Conservation (phyloP, 2,329 filamentous ascomycete species). For the Aspergillus hortae region DNA sequence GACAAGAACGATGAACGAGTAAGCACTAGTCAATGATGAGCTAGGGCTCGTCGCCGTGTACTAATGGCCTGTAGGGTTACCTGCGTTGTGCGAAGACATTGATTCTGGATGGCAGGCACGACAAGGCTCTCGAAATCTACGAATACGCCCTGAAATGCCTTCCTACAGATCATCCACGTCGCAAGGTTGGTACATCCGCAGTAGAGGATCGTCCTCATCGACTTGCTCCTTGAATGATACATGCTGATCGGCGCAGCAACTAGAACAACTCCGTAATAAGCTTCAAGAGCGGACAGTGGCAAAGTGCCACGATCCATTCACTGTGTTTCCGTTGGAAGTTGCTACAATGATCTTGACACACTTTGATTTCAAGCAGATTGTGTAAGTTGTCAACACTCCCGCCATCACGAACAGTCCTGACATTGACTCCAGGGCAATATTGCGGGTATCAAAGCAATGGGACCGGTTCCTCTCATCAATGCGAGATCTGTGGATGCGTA, state of each 20-base stretch:
- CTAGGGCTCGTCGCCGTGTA: background rate
- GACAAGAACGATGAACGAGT: conserved; percentile 51
- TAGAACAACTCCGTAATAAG: conserved; percentile 48
- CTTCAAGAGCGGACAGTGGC: conserved; percentile 31
- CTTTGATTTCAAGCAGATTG: conserved; percentile 50
- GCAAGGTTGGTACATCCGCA: conserved; percentile 22
- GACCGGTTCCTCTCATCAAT: conserved; percentile 47
- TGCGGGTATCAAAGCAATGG: conserved; percentile 57
- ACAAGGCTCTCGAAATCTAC: conserved; percentile 56
- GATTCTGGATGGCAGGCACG: conserved; percentile 45
- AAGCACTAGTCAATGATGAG: conserved; percentile 6
- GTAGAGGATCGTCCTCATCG: background rate
- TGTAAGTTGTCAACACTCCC: conserved; percentile 31
- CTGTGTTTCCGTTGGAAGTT: conserved; percentile 53
- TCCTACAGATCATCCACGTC: conserved; percentile 34
- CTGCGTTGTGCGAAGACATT: conserved; percentile 51
- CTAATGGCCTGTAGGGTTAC: conserved; percentile 45
- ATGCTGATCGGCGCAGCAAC: conserved; percentile 27
- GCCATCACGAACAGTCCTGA: background rate
- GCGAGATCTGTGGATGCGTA: conserved; percentile 48
- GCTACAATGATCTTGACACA: conserved; percentile 50
- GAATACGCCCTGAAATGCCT: conserved; percentile 55
- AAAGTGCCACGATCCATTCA: conserved; percentile 47
- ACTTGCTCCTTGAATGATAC: background rate
- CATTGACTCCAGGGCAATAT: conserved; percentile 35